phyloP scores from a whole-genome alignment of 768 basidiomycete species.

The Russula sp. region DNA sequence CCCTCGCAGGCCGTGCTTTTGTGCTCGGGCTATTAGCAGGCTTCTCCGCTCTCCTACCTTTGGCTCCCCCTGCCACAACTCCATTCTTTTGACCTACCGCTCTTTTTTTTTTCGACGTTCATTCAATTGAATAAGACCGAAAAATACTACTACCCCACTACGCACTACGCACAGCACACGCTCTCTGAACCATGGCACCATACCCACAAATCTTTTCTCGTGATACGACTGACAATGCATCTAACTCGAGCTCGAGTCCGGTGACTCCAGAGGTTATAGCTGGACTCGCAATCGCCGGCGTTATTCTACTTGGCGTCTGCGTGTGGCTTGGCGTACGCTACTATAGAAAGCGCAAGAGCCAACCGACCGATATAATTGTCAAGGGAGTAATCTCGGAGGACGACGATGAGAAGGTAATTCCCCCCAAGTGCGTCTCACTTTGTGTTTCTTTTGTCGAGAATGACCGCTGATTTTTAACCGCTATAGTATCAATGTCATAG shows the following conservation, averaged over 20 bases:
- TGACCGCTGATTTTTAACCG: background rate
- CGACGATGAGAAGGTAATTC: constrained; percentile 24
- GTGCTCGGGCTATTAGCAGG: background rate
- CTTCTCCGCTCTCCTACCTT: background rate
- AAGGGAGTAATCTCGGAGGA: constrained; percentile 46
- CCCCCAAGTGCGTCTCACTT: constrained; percentile 5
- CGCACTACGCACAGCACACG: background rate
- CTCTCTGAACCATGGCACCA: constrained; percentile 22
- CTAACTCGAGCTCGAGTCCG: background rate
- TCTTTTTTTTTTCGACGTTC: constrained; percentile 12
- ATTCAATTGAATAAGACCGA: background rate
- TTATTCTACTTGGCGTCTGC: constrained; percentile 40
- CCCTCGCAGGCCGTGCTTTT: constrained; percentile 1
- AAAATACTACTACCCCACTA: too few species aligned
- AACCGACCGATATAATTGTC: constrained; percentile 45
- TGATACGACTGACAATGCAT: constrained; percentile 1
- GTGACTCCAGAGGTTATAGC: constrained; percentile 43
- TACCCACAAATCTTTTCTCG: constrained; percentile 12
- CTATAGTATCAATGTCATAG: constrained; percentile 13
- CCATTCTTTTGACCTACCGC: constrained; percentile 10
- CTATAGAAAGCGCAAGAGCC: constrained; percentile 39
- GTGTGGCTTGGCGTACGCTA: constrained; percentile 46
- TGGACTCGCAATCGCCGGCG: constrained; percentile 50
- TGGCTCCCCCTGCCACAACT: background rate
- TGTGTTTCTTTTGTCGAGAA: background rate